Conservation (phyloP, 2,329 filamentous ascomycete species). For the Akanthomyces dipterigenus region DNA sequence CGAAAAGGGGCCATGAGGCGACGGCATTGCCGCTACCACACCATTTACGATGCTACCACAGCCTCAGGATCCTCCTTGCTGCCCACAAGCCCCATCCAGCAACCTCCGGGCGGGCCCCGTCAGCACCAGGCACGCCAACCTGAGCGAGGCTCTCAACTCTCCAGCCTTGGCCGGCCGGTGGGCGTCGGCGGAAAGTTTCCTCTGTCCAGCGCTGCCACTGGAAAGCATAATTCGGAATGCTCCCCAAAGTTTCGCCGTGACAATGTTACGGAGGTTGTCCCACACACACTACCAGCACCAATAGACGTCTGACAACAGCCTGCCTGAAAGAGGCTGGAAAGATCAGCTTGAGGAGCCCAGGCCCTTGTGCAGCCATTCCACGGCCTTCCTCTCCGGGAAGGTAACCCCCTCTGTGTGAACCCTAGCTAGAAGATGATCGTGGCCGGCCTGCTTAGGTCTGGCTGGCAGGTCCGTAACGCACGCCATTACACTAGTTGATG, state of each 20-base stretch:
- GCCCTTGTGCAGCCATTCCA: background rate
- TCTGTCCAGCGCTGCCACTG: too few relatives aligned
- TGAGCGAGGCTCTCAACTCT: background rate
- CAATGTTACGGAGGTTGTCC: background rate
- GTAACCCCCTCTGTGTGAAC: background rate
- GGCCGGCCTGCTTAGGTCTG: background rate
- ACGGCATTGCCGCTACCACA: constrained; percentile 3
- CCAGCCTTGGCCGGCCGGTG: background rate
- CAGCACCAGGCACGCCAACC: background rate
- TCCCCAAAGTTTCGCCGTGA: background rate
- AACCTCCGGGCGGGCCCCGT: background rate
- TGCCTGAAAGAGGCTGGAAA: constrained; percentile 1
- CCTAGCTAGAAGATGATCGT: background rate
- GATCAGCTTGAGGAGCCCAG: background rate
- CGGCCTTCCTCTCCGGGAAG: constrained; percentile 7
- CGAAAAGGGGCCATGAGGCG: constrained; percentile 2
- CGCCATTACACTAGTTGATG: background rate
- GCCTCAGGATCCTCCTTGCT: background rate
- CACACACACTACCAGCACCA: background rate
- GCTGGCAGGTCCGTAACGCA: background rate
- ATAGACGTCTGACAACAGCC: background rate
- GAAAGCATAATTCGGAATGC: background rate
- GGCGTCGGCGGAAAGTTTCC: background rate
- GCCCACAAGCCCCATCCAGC: background rate
- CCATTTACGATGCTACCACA: background rate